phyloP scores from a whole-genome alignment of 2,329 filamentous ascomycete species.

The Nothophaeocryptopus gaeumannii region DNA sequence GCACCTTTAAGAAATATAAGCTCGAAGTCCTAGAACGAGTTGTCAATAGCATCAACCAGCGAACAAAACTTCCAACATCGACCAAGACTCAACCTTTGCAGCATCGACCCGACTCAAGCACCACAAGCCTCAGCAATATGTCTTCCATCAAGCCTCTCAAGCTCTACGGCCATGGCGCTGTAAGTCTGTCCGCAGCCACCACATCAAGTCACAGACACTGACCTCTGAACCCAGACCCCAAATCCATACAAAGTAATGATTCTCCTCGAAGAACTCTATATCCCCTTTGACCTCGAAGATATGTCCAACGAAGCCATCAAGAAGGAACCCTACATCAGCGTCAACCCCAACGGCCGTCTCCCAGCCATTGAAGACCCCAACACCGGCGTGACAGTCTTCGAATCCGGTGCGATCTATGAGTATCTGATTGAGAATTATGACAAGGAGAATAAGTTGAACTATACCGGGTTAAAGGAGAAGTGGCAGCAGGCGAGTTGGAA shows the following conservation, averaged over 20 bases:
- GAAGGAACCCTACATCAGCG: constrained; percentile 34
- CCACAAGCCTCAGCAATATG: background rate
- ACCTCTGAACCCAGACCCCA: background rate
- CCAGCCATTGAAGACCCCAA: constrained; percentile 46
- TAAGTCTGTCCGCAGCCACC: no score
- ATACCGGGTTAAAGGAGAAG: constrained; percentile 24
- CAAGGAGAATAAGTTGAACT: constrained; percentile 26
- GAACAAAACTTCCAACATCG: no score
- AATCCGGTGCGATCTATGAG: constrained; percentile 34
- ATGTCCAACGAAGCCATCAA: constrained; percentile 21
- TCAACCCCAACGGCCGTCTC: constrained; percentile 45
- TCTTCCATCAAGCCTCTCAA: background rate
- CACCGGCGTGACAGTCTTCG: constrained; percentile 45
- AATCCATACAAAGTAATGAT: constrained; percentile 7
- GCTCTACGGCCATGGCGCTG: background rate
- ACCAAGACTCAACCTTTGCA: no score
- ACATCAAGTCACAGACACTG: background rate
- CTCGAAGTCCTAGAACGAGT: no score
- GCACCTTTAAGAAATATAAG: no score
- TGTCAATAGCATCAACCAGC: no score
- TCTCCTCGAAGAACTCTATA: constrained; percentile 1
- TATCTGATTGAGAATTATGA: constrained; percentile 37
- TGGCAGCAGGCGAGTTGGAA: constrained; percentile 30
- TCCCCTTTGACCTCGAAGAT: constrained; percentile 2
- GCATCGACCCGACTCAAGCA: no score